Base-by-base conservation (phyloP, 768 basidiomycete genomes). In the Phallus indusiatus region DNA sequence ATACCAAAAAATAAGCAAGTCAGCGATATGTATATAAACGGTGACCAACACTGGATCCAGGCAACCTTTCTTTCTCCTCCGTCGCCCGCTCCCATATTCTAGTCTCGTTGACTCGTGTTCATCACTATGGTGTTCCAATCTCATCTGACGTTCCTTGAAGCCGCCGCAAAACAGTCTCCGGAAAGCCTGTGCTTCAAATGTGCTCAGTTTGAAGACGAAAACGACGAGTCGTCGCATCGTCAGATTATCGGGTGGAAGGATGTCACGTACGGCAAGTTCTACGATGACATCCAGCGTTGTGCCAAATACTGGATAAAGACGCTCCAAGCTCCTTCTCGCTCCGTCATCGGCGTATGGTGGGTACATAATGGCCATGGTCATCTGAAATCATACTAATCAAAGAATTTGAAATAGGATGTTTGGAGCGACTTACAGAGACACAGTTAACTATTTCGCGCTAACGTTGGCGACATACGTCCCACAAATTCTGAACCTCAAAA, bases 291-390 rank as follows among this genome's bases (percentile, higher is more conserved):
- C 64, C 83, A 86, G 65, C 68, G 72, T 34, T 81, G 78, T 62
- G 86, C 87, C n/a, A n/a, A n/a, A n/a, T 42, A 42, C 42, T 42
- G 42, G 42, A 14, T 42, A 42, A 12, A 42, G n/a, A 42, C 72
- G 42, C 70, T 74, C 21, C 76, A 75, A 46, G 74, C 88, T 52
- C 70, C 74, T 33, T 73, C 69, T 52, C 71, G 78, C 55, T 83
- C 88, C 8, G 80, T 90, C 28, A 74, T 90, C 47, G 87, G 86
- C n/a, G 69, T 88, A 58, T 89, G 88, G 88, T 88, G 67, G 48
- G 82, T 48, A 71, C 18, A 20, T 48, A 24, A 58, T 35, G 59
- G 51, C 47, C 3, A 33, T 50, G 53, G 28, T 53, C 7, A 28
- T 28, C 7, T 28, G 28, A 28, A 7, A 7, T 28, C 28, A 28